Evolutionary conservation across 2,329 filamentous ascomycete genomes (phyloP).

Genomic region (Paraphoma chrysanthemicola): DNA sequence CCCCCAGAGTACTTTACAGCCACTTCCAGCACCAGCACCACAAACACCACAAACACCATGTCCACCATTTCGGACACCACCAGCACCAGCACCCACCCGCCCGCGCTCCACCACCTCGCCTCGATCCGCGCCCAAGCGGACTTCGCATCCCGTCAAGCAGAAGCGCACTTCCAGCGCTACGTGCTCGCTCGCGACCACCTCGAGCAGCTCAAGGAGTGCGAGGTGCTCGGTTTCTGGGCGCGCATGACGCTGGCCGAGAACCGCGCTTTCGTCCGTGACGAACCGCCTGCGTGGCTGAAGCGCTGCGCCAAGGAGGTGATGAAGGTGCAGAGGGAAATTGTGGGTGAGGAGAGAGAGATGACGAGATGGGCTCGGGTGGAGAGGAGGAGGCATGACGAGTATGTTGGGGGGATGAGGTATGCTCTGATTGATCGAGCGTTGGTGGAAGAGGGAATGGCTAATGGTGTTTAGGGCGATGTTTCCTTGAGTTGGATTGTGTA

Average conservation of each 20-base stretch:
- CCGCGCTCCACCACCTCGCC: neutral
- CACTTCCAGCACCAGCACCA: neutral
- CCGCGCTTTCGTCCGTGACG: neutral
- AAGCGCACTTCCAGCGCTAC: neutral
- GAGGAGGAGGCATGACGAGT: no score
- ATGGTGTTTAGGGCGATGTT: no score
- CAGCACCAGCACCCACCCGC: neutral
- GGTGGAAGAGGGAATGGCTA: no score
- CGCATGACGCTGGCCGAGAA: neutral
- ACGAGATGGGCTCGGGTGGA: neutral
- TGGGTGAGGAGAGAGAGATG: neutral
- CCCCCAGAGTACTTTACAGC: no score
- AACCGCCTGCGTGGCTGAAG: neutral
- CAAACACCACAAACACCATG: neutral
- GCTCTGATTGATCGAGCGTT: no score
- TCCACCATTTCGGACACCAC: neutral
- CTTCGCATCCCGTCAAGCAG: neutral
- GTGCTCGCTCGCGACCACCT: neutral
- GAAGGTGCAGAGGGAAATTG: neutral
- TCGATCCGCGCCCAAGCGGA: neutral
- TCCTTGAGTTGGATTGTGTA: no score
- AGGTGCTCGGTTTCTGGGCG: neutral
- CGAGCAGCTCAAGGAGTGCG: neutral
- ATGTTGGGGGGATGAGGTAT: no score
- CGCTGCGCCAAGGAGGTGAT: neutral